Percentiles rank a stretch among this genome's conserved stretches.
Evolutionary conservation across 208 protist genomes (phyloP).

Genomic region (Sergeia podlipaevii): DNA sequence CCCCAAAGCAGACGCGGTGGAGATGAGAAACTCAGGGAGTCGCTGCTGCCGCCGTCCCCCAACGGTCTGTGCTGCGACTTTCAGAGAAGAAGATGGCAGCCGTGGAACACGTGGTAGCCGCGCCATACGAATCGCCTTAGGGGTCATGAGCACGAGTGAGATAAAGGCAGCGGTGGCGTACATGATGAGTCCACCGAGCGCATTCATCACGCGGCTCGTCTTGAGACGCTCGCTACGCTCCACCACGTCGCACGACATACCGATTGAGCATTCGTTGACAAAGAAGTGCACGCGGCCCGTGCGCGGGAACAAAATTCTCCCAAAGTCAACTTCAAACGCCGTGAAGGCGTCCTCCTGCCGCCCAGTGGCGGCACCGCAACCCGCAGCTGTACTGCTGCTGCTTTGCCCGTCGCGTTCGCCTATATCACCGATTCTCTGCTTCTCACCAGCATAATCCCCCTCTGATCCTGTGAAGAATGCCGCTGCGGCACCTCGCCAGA

Average conservation of each 20-base stretch:
- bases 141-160: conserved; percentile 44
- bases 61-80: background rate
- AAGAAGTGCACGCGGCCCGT: conserved; percentile 59
- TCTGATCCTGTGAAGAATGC: conserved; percentile 8
- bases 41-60: background rate
- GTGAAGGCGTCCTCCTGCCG: conserved; percentile 5
- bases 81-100: conserved; percentile 15
- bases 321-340: conserved; percentile 55
- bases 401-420: background rate
- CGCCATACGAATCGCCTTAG: conserved; percentile 41
- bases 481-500: background rate
- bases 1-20: too few species aligned
- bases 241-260: conserved; percentile 82
- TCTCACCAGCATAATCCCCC: background rate
- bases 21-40: too few species aligned
- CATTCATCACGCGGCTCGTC: conserved; percentile 20
- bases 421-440: conserved; percentile 5
- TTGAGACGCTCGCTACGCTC: conserved; percentile 51
- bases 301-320: conserved; percentile 64
- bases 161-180: conserved; percentile 52
- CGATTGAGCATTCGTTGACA: conserved; percentile 80
- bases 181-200: conserved; percentile 41
- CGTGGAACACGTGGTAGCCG: conserved; percentile 22
- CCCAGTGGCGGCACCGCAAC: too few species aligned
- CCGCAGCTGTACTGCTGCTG: background rate